Percentiles rank a stretch among this genome's conserved stretches.
Conservation (phyloP, 73 alveolate species). For the Tetrahymena borealis region DNA sequence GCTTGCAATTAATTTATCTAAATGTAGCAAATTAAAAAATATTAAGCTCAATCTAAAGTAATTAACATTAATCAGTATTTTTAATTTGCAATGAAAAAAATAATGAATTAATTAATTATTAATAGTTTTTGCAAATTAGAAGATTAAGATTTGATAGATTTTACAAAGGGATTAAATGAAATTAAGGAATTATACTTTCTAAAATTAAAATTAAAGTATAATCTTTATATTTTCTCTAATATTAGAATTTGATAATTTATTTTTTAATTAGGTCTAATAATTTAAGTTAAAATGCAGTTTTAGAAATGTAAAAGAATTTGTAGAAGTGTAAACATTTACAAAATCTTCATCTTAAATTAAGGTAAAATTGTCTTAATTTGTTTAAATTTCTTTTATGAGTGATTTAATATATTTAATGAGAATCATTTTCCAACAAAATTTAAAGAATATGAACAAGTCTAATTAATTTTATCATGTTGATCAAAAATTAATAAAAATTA, state of each 20-base stretch:
- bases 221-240: no score
- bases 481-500: no score
- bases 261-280: no score
- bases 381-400: neutral
- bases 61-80: neutral
- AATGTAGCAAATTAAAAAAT: neutral
- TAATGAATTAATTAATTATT: neutral
- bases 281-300: no score
- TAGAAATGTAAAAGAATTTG: no score
- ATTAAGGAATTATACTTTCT: neutral
- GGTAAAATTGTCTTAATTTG: neutral
- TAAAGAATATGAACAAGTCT: no score
- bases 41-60: neutral
- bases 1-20: neutral
- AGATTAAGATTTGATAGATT: neutral
- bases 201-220: no score
- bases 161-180: neutral
- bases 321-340: no score
- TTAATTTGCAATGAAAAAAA: neutral
- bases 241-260: no score
- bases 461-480: no score
- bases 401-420: no score
- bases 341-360: neutral
- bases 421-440: no score
- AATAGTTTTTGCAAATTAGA: neutral